phyloP scores from a whole-genome alignment of 805 yeast genomes.

The Monosporozyma servazzii region DNA sequence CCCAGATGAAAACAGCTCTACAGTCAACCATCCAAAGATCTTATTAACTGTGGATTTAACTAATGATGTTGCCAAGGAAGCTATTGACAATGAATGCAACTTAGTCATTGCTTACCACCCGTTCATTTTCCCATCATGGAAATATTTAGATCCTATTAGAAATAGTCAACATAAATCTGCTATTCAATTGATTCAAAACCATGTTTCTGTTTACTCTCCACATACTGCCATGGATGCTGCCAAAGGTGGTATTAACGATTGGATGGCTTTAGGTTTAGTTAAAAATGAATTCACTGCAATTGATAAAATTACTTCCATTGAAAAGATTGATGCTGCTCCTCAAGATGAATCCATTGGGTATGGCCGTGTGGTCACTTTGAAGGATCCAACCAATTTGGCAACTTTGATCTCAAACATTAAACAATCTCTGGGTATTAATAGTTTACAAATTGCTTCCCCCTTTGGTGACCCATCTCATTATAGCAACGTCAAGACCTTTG shows the following conservation, averaged over 20 bases:
- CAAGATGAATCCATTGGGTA: slow-evolving; percentile 49
- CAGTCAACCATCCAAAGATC: slow-evolving; percentile 23
- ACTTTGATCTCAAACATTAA: slow-evolving; percentile 47
- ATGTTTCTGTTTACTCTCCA: slow-evolving; percentile 87
- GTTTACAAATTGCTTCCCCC: slow-evolving; percentile 54
- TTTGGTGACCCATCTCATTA: slow-evolving; percentile 16
- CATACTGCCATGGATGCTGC: slow-evolving; percentile 96
- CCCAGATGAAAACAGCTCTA: slow-evolving; percentile 14
- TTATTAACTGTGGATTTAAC: slow-evolving; percentile 83
- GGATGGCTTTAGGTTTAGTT: slow-evolving; percentile 60
- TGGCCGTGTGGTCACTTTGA: slow-evolving; percentile 61
- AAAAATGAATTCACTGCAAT: slow-evolving; percentile 14
- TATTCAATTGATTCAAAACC: slow-evolving; percentile 58
- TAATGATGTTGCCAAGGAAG: slow-evolving; percentile 75
- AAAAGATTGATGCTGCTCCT: slow-evolving; percentile 16
- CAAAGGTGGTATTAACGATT: slow-evolving; percentile 87
- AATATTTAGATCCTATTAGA: slow-evolving; percentile 45
- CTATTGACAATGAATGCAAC: slow-evolving; percentile 44
- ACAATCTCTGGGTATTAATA: slow-evolving; percentile 37
- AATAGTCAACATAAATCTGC: slow-evolving; percentile 81
- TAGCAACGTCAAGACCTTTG: slow-evolving; percentile 43
- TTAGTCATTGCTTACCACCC: slow-evolving; percentile 87
- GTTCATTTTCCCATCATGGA: slow-evolving; percentile 83
- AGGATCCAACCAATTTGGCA: slow-evolving; percentile 34
- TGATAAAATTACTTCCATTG: slow-evolving; percentile 17